Base-by-base conservation (phyloP, 108 stramenopile species). In the Pseudonitzschia delicatissima region DNA sequence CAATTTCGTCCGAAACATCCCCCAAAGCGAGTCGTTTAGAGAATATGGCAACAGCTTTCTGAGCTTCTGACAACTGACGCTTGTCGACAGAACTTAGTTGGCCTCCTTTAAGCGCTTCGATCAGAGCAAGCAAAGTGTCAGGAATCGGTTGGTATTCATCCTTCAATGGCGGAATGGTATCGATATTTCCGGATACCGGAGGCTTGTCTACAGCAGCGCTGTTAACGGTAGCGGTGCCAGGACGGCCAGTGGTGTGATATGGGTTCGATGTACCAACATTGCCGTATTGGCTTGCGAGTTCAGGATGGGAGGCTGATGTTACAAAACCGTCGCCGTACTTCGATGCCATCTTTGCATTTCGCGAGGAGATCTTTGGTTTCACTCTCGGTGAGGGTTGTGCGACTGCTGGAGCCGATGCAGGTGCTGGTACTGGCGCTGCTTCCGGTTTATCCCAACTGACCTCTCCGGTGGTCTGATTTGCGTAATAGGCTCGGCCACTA, bases 241-340 rank as follows among this genome's bases (percentile, higher is more conserved):
- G 88, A 25, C 93, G 83, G 5, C 81, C 75, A 3, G 82, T 77
- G 39, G 77, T 79, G 3, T 67, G 67, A 66, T 94, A 94, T 34
- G 93, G 89, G 66, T 91, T 94, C 64, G 86, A 82, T 49, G 93
- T 94, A 36, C 93, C 93, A 68, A 94, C 78, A 69, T 94, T 94
- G 5, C 93, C 93, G 53, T 94, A 94, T 67, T 91, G 93, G 40
- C 72, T 67, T 40, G 88, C 93, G 8, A 94, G 76, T 65, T 90
- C 84, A 5, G 93, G 90, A 61, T 91, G 86, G 0, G 93, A 94
- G 21, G 90, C 82, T 15, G 89, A 91, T 5, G 90, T 88, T 13
- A 94, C 93, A 58, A 94, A 94, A 17, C 93, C 93, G 65, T 91
- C 93, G 1, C 93, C 93, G 67, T 94, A 94, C 73, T 90, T 91